Percentiles rank a stretch among this genome's conserved stretches.
Evolutionary conservation across 2,329 filamentous ascomycete species (phyloP).

Genomic region (Periglandula ipomoeae): DNA sequence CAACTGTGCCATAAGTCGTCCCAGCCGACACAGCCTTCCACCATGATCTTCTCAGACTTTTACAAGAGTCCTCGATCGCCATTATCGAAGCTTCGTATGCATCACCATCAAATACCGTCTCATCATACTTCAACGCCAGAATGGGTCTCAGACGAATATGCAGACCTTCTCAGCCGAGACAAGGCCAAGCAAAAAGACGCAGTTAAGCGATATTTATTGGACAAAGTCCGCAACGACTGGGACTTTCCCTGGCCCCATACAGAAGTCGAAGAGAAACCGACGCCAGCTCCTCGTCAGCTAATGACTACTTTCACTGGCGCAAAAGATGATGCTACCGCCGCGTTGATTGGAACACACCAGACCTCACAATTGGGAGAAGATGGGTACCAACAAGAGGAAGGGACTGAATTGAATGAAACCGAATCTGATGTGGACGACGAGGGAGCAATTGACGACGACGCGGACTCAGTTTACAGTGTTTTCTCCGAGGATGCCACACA

Average conservation of each 20-base stretch:
- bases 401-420: constrained; percentile 28
- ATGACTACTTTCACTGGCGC: background rate
- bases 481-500: constrained; percentile 45
- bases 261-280: background rate
- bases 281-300: background rate
- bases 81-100: constrained; percentile 40
- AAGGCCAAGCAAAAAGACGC: constrained; percentile 55
- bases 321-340: background rate
- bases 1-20: background rate
- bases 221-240: constrained; percentile 52
- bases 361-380: constrained; percentile 26
- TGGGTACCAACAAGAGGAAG: constrained; percentile 28
- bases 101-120: constrained; percentile 21
- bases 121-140: constrained; percentile 20
- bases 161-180: constrained; percentile 52
- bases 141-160: constrained; percentile 42
- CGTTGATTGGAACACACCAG: constrained; percentile 12
- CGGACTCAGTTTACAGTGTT: constrained; percentile 45
- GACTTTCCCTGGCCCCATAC: constrained; percentile 45
- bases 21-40: background rate
- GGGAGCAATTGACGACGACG: constrained; percentile 32
- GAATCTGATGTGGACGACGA: constrained; percentile 10
- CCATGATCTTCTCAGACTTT: constrained; percentile 51
- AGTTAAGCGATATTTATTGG: constrained; percentile 44
- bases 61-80: constrained; percentile 48